These are phyloP conservation scores for Neofusicoccum sp. DNA, from an alignment of 2,329 filamentous ascomycete species.

Conservation along the genomic window DNA sequence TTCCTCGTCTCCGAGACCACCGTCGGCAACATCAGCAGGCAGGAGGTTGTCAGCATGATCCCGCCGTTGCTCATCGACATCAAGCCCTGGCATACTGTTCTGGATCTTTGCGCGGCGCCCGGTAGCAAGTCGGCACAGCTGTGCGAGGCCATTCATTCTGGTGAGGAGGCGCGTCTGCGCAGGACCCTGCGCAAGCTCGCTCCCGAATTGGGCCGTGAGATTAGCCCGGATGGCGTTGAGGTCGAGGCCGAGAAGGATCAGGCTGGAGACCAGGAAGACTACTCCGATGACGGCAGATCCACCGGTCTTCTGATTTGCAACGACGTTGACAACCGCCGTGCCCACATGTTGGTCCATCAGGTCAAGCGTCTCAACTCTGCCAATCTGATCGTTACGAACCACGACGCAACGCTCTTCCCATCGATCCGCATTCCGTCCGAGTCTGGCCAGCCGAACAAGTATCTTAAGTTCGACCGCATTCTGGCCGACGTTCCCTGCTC, in stretches of 20 bases:
- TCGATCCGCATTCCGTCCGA: conserved; percentile 77
- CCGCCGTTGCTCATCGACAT: conserved; percentile 91
- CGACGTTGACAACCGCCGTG: conserved; percentile 93
- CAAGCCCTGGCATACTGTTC: conserved; percentile 82
- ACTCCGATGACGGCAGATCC: conserved; percentile 75
- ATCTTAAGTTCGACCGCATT: conserved; percentile 96
- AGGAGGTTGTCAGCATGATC: conserved; percentile 99
- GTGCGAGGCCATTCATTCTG: conserved; percentile 87
- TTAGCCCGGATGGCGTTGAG: conserved; percentile 46
- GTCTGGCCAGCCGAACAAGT: conserved; percentile 58
- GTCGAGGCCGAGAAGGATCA: conserved; percentile 26
- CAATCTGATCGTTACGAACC: conserved; percentile 95
- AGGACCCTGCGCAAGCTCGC: conserved; percentile 66
- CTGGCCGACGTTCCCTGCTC: conserved; percentile 96
- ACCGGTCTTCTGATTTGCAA: conserved; percentile 94
- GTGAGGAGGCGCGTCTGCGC: conserved; percentile 82
- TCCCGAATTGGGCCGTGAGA: conserved; percentile 58
- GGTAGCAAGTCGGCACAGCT: conserved; percentile 96
- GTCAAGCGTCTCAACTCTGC: conserved; percentile 95
- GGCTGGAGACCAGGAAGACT: conserved; percentile 46
- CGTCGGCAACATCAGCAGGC: conserved; percentile 94
- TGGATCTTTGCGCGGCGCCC: conserved; percentile 95
- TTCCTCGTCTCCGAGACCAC: conserved; percentile 97
- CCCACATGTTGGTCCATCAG: conserved; percentile 96
- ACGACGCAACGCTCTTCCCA: conserved; percentile 94